Evolutionary conservation across 352 stramenopile species (phyloP), one percentile per base, ranked within the genome.

Genomic region (Pythium monospermum): DNA sequence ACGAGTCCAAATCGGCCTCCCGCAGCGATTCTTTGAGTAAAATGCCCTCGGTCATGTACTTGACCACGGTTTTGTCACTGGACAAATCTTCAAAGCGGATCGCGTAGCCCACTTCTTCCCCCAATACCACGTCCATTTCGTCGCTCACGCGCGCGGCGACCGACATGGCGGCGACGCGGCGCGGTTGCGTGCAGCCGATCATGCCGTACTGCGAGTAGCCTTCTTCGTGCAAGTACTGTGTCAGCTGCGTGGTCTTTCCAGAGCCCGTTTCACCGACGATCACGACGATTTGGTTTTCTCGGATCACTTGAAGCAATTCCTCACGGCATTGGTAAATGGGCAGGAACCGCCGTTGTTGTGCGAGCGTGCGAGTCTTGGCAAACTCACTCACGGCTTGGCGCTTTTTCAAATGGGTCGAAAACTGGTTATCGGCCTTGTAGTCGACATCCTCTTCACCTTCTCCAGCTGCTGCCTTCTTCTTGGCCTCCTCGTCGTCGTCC

Each of bases 201-300:
- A 87, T 94, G 1, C 88, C 87, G 57, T 92, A 94, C 49, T 83
- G 63, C 0, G 83, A 79, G 64, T 95, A 96, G 4, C 88, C 82
- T 64, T 96, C 88, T 63, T 98, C 93, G 46, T 87, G 85, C 16
- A 97, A 62, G 26, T 97, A 97, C 66, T 99, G 96, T 6, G 94
- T 98, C 6, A 99, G 69, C 61, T 99, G 96, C 15, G 96, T 99
- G 6, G 96, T 99, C 68, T 99, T 99, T 28, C 94, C 92, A 4
- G 83, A 96, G 19, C 96, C 96, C 5, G 96, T 99, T 64, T 99
- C 96, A 22, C 96, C 96, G 8, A 99, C 96, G 63, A 99, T 97
- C 49, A 99, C 94, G 8, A 99, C 91, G 53, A 99, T 92, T 61
- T 97, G 91, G 64, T 99, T 99, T 62, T 99, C 96, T 25, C 94